Evolutionary conservation across 345 rosid species (phyloP).

Genomic region (Moricandia moricandioides): DNA sequence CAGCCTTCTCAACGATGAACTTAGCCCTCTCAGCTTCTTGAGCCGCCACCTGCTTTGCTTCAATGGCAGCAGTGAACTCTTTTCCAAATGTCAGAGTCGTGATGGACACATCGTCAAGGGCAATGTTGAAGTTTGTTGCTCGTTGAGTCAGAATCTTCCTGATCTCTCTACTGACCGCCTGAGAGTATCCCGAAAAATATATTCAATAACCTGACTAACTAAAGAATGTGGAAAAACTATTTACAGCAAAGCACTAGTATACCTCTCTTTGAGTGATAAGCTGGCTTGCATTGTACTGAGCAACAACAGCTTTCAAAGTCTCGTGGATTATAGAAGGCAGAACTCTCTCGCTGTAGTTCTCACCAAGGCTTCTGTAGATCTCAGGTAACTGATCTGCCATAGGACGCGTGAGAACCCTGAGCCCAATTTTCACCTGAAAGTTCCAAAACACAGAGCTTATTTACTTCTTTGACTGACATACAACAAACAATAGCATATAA

Average conservation of each 20-base stretch:
- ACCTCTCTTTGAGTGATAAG: constrained; percentile 95
- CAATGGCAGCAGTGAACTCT: constrained; percentile 91
- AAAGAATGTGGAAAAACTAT: not conserved
- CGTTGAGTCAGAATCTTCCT: constrained; percentile 74
- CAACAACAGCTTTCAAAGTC: constrained; percentile 86
- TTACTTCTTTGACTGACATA: too few relatives aligned
- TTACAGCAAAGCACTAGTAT: not conserved
- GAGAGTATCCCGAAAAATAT: not conserved
- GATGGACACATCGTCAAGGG: constrained; percentile 88
- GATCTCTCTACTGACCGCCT: constrained; percentile 83
- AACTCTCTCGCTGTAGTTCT: constrained; percentile 77
- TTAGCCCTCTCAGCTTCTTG: constrained; percentile 95
- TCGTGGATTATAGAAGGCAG: constrained; percentile 82
- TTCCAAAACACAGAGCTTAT: not conserved
- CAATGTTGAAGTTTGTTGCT: constrained; percentile 65
- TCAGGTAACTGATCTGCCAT: constrained; percentile 64
- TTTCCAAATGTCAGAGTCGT: constrained; percentile 80
- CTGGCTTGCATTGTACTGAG: constrained; percentile 92
- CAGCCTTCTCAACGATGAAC: constrained; percentile 87
- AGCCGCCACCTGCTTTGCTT: constrained; percentile 93
- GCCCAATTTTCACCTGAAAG: constrained; percentile 77
- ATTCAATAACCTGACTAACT: not conserved
- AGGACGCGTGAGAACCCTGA: constrained; percentile 90
- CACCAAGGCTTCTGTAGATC: constrained; percentile 69
- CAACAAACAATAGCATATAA: too few relatives aligned